Evolutionary conservation across 441 rosid genomes (phyloP).

Genomic region (Erysimum cheiri): DNA sequence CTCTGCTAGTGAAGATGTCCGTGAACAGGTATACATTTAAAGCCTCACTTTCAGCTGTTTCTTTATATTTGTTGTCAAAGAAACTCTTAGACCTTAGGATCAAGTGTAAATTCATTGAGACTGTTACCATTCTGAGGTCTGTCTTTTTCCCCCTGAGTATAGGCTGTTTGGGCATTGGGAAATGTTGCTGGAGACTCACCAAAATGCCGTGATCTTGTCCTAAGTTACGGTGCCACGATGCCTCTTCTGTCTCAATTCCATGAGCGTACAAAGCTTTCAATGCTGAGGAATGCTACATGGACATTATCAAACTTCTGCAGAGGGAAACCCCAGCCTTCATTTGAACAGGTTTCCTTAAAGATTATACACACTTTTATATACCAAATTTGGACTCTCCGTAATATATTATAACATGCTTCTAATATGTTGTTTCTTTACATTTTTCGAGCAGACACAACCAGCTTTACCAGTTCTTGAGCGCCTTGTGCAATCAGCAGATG

Average conservation of each 20-base stretch:
- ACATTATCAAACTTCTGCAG: constrained; percentile 65
- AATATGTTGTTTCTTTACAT: constrained; percentile 25
- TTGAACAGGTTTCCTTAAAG: constrained; percentile 49
- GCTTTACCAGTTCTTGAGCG: constrained; percentile 62
- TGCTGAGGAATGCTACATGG: constrained; percentile 66
- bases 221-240: constrained; percentile 51
- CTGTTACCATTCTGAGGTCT: neutral
- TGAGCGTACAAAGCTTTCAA: constrained; percentile 56
- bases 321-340: constrained; percentile 56
- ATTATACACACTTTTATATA: neutral
- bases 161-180: constrained; percentile 73
- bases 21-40: constrained; percentile 54
- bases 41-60: neutral
- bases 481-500: constrained; percentile 60
- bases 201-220: constrained; percentile 58
- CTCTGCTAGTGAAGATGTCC: constrained; percentile 55
- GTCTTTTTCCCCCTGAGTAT: constrained; percentile 9
- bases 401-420: constrained; percentile 13
- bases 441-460: constrained; percentile 51
- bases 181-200: constrained; percentile 70
- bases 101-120: neutral
- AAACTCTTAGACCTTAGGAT: neutral
- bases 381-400: neutral
- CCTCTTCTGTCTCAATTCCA: constrained; percentile 59
- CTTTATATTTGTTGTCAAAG: neutral